Conservation (phyloP, 805 yeast genomes). For the Ogataea trehalophila region DNA sequence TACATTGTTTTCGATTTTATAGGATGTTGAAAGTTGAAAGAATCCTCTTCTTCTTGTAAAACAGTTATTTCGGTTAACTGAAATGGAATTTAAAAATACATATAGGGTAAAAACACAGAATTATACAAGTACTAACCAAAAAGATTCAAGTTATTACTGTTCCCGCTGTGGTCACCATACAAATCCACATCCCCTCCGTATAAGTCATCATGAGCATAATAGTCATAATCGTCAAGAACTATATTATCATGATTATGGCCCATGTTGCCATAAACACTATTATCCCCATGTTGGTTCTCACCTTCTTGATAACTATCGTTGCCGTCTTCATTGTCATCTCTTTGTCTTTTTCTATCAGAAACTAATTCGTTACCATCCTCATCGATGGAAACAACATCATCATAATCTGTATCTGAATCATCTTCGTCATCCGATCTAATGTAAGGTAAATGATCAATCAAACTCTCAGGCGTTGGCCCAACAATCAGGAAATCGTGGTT, state of each 20-base stretch:
- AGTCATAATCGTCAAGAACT: conserved; percentile 12
- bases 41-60: too few species aligned
- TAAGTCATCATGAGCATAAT: conserved; percentile 21
- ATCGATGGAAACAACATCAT: conserved; percentile 3
- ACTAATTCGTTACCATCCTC: conserved; percentile 2
- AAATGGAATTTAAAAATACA: background rate
- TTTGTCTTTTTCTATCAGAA: conserved; percentile 1
- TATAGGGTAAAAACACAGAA: background rate
- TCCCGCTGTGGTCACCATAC: conserved; percentile 8
- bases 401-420: conserved; percentile 3
- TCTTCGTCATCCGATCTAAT: conserved; percentile 24
- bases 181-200: conserved; percentile 8
- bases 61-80: background rate
- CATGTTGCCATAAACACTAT: background rate
- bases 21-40: too few species aligned
- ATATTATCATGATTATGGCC: background rate
- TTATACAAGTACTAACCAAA: conserved; percentile 8
- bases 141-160: conserved; percentile 11
- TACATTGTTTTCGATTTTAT: too few species aligned
- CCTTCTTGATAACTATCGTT: background rate
- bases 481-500: conserved; percentile 27
- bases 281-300: background rate
- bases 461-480: conserved; percentile 32
- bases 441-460: conserved; percentile 29
- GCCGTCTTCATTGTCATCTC: background rate